Evolutionary conservation across 2,329 filamentous ascomycete species (phyloP).

Genomic region (Cladosporium sp.): DNA sequence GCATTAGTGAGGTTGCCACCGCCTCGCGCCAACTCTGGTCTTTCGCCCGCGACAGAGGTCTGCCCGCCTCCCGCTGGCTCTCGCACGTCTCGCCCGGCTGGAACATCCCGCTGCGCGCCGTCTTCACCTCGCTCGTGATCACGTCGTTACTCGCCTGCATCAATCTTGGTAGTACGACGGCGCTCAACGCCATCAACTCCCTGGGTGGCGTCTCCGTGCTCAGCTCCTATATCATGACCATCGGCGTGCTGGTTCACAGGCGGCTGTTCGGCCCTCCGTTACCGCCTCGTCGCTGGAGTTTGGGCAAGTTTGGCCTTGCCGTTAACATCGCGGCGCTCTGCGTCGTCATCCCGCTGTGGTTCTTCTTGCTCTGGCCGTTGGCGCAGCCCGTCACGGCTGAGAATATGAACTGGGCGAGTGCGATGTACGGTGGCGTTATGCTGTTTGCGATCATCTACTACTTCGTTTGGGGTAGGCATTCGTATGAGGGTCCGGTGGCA

Average conservation of each 20-base stretch:
- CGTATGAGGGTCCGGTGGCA: slow-evolving; percentile 16
- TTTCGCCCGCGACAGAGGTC: slow-evolving; percentile 28
- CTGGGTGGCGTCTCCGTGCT: slow-evolving; percentile 14
- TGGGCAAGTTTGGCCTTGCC: slow-evolving; percentile 18
- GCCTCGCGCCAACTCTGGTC: slow-evolving; percentile 39
- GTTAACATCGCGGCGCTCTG: slow-evolving; percentile 16
- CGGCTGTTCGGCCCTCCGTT: slow-evolving; percentile 11
- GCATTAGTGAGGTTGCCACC: slow-evolving; percentile 34
- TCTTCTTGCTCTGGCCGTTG: slow-evolving; percentile 22
- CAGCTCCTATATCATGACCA: slow-evolving; percentile 14
- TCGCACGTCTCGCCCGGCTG: slow-evolving; percentile 13
- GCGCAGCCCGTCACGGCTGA: slow-evolving; percentile 1
- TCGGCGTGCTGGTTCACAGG: slow-evolving; percentile 14
- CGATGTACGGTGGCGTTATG: slow-evolving; percentile 13
- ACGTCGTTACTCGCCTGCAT: slow-evolving; percentile 11
- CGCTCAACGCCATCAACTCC: slow-evolving; percentile 12
- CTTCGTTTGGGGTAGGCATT: slow-evolving; percentile 13
- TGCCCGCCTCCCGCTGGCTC: slow-evolving; percentile 4
- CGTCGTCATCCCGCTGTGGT: slow-evolving; percentile 16
- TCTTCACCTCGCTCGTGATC: slow-evolving; percentile 9
- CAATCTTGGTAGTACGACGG: slow-evolving; percentile 9
- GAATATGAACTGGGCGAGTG: slow-evolving; percentile 10
- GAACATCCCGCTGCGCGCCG: slow-evolving; percentile 12
- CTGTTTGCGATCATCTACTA: slow-evolving; percentile 16
- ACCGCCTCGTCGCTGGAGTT: slow-evolving; percentile 13